Percentiles rank a stretch among this genome's conserved stretches.
These are phyloP conservation scores for Aureobasidium sp. DNA, from an alignment of 2,329 filamentous ascomycete genomes.

Conservation along the genomic window DNA sequence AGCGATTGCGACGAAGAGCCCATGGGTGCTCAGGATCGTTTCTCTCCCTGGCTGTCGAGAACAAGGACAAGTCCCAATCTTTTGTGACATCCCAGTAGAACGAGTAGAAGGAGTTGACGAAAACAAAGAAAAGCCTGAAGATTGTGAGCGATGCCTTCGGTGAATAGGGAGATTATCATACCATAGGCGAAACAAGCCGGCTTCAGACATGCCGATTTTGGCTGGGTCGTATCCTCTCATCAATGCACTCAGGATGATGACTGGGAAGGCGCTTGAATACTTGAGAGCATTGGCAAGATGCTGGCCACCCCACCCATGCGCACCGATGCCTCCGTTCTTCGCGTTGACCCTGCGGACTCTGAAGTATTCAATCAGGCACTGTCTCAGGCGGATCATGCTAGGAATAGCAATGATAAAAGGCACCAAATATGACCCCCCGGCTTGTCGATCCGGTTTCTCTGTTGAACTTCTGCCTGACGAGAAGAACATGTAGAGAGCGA, in stretches of 20 bases:
- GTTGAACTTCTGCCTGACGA: constrained; percentile 65
- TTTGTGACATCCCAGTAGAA: constrained; percentile 98
- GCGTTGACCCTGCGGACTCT: constrained; percentile 59
- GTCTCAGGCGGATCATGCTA: constrained; percentile 76
- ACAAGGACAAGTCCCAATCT: constrained; percentile 91
- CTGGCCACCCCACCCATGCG: constrained; percentile 68
- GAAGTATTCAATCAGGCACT: constrained; percentile 83
- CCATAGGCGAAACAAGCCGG: constrained; percentile 51
- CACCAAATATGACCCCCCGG: constrained; percentile 71
- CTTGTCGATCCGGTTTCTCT: constrained; percentile 70
- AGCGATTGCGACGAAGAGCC: constrained; percentile 67
- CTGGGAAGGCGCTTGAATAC: constrained; percentile 89
- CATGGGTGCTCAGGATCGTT: constrained; percentile 61
- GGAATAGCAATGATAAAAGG: constrained; percentile 80
- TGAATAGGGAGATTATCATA: constrained; percentile 26
- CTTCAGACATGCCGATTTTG: constrained; percentile 47
- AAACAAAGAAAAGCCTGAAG: constrained; percentile 63
- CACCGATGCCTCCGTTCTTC: constrained; percentile 32
- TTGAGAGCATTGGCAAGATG: constrained; percentile 92
- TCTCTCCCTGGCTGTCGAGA: constrained; percentile 53
- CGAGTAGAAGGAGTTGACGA: constrained; percentile 84
- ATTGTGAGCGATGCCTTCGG: neutral
- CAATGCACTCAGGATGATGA: constrained; percentile 72
- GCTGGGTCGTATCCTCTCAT: constrained; percentile 56
- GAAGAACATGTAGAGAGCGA: constrained; percentile 88